phyloP scores from a whole-genome alignment of 805 yeast genomes.

The Saccharomycopsis microspora region DNA sequence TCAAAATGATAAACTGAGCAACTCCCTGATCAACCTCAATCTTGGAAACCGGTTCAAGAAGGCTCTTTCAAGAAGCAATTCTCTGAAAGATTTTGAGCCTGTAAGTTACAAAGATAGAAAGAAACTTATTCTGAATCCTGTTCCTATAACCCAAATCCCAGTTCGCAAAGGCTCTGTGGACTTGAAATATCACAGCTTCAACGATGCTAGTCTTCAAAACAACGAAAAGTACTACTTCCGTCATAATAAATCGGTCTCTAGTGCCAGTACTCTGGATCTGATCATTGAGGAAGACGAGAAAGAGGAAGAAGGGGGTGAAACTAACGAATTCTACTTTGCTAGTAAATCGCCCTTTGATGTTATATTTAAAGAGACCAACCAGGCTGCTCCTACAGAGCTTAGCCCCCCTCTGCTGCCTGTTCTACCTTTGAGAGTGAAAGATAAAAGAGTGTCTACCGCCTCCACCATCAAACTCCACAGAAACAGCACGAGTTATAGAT shows the following conservation, averaged over 20 bases:
- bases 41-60: slow-evolving; percentile 12
- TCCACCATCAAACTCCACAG: slow-evolving; percentile 12
- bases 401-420: background rate
- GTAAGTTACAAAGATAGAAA: background rate
- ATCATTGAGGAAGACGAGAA: background rate
- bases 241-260: slow-evolving; percentile 3
- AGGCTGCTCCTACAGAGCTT: background rate
- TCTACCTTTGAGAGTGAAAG: slow-evolving; percentile 4
- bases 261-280: background rate
- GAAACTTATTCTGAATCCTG: slow-evolving; percentile 13
- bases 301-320: slow-evolving; percentile 3
- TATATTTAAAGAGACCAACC: slow-evolving; percentile 3
- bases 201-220: slow-evolving; percentile 4
- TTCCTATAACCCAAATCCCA: slow-evolving; percentile 15
- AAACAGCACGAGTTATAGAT: slow-evolving; percentile 3
- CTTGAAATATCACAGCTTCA: background rate
- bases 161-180: slow-evolving; percentile 15
- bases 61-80: slow-evolving; percentile 14
- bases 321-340: slow-evolving; percentile 11
- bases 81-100: background rate
- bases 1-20: background rate
- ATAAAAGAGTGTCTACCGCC: slow-evolving; percentile 9
- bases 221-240: slow-evolving; percentile 13
- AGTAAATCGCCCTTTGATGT: slow-evolving; percentile 12
- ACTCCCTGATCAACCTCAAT: background rate